Evolutionary conservation across 352 stramenopile species (phyloP).

Genomic region (Phytophthora colocasiae): DNA sequence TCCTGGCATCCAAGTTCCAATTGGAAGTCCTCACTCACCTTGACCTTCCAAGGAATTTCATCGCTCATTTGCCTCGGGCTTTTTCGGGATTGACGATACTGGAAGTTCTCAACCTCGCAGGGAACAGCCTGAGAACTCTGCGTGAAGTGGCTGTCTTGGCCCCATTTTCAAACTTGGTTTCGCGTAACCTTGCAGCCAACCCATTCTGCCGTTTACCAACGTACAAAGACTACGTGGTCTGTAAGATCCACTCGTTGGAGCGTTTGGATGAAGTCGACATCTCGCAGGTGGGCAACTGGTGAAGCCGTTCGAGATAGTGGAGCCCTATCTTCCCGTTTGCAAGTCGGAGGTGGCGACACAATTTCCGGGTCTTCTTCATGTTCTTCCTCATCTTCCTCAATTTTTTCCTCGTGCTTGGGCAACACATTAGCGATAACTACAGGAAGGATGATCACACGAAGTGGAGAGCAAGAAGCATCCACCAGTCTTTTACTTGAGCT

Average conservation of each 20-base stretch:
- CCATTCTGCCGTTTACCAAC: slow-evolving; percentile 79
- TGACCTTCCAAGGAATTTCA: slow-evolving; percentile 85
- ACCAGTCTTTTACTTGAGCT: slow-evolving; percentile 29
- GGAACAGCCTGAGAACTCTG: slow-evolving; percentile 75
- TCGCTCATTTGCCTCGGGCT: slow-evolving; percentile 74
- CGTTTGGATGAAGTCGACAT: slow-evolving; percentile 31
- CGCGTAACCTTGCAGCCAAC: slow-evolving; percentile 70
- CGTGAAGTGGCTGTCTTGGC: slow-evolving; percentile 73
- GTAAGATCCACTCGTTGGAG: slow-evolving; percentile 68
- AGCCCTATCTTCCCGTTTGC: slow-evolving; percentile 6
- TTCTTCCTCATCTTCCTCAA: slow-evolving; percentile 3
- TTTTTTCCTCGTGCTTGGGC: not conserved
- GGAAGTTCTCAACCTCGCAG: slow-evolving; percentile 70
- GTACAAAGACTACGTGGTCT: slow-evolving; percentile 80
- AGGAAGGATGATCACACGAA: slow-evolving; percentile 27
- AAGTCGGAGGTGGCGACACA: slow-evolving; percentile 13
- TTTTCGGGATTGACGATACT: slow-evolving; percentile 57
- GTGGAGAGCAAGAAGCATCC: slow-evolving; percentile 40
- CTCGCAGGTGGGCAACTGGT: slow-evolving; percentile 27
- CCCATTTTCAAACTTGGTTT: slow-evolving; percentile 67
- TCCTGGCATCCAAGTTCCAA: not conserved
- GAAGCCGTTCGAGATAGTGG: slow-evolving; percentile 3
- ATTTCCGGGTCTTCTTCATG: slow-evolving; percentile 13
- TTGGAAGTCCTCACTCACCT: slow-evolving; percentile 40
- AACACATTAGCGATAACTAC: slow-evolving; percentile 11